Conservation (phyloP, 176 grass and related monocot species). For the Juncus inflexus region DNA sequence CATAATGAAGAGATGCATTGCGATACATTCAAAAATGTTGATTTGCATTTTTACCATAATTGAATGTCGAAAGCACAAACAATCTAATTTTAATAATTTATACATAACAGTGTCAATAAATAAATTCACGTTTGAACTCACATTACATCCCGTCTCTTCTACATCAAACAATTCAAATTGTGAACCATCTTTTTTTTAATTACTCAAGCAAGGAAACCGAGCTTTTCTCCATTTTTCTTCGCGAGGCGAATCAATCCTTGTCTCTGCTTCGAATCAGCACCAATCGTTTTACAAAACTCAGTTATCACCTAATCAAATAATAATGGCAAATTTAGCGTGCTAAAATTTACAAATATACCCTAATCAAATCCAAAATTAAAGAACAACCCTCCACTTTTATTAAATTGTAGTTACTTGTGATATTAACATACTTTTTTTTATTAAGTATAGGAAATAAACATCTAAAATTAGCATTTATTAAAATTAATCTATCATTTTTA, state of each 20-base stretch:
- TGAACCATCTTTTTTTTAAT: conserved; percentile 1
- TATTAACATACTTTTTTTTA: not conserved
- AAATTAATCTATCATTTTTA: too few relatives aligned
- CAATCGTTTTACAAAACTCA: conserved; percentile 95
- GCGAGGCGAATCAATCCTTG: conserved; percentile 92
- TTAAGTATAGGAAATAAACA: too few relatives aligned
- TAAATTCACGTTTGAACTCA: conserved; percentile 11
- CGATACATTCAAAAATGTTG: too few relatives aligned
- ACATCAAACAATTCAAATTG: conserved; percentile 16
- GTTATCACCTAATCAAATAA: conserved; percentile 60
- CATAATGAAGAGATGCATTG: too few relatives aligned
- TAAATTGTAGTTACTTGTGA: not conserved
- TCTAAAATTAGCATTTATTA: too few relatives aligned
- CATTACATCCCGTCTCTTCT: conserved; percentile 13
- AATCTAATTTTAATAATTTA: conserved; percentile 8
- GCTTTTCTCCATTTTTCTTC: conserved; percentile 97
- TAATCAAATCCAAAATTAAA: not conserved
- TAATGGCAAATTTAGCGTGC: too few relatives aligned
- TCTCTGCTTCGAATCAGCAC: conserved; percentile 83
- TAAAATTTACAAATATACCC: too few relatives aligned
- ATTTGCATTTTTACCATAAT: too few relatives aligned
- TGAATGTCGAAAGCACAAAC: not conserved
- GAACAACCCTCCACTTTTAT: not conserved
- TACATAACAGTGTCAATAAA: conserved; percentile 24
- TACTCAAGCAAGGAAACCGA: conserved; percentile 82